Conservation (phyloP, 2,329 filamentous ascomycete species). For the Madurella fahalii region DNA sequence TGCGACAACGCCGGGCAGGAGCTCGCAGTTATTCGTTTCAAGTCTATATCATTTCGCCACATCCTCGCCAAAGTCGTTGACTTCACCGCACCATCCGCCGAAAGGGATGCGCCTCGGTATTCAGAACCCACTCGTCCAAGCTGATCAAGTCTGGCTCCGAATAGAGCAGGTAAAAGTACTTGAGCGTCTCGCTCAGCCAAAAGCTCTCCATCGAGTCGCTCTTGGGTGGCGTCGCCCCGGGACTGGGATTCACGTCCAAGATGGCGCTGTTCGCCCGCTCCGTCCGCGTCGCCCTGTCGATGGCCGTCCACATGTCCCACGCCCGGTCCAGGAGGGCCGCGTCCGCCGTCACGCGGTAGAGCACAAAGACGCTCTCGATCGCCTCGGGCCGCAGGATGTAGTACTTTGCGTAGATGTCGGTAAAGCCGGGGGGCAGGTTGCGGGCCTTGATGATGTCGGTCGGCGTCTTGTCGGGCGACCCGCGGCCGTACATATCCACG, state of each 20-base stretch:
- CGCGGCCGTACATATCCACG: constrained; percentile 22
- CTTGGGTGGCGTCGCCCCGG: constrained; percentile 29
- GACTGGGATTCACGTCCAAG: constrained; percentile 42
- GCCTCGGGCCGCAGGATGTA: constrained; percentile 43
- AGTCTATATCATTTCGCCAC: too few relatives aligned
- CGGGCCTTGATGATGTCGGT: constrained; percentile 8
- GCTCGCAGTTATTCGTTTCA: too few relatives aligned
- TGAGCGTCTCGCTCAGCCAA: constrained; percentile 30
- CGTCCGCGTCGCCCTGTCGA: constrained; percentile 44
- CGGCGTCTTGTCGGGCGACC: not conserved
- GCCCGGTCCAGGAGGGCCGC: constrained; percentile 46
- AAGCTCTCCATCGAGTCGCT: constrained; percentile 40
- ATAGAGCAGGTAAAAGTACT: constrained; percentile 28
- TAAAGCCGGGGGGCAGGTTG: constrained; percentile 55
- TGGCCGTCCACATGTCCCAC: constrained; percentile 50
- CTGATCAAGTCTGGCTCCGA: constrained; percentile 27
- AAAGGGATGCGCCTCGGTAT: constrained; percentile 28
- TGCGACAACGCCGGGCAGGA: too few relatives aligned
- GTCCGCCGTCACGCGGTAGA: constrained; percentile 50
- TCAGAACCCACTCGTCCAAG: constrained; percentile 27
- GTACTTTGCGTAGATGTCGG: constrained; percentile 46
- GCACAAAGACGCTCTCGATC: constrained; percentile 43
- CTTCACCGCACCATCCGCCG: too few relatives aligned
- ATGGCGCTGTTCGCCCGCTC: constrained; percentile 47
- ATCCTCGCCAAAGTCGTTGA: too few relatives aligned